These are phyloP conservation scores for Xylaria sp. DNA, from an alignment of 2,329 filamentous ascomycete species.

Conservation along the genomic window DNA sequence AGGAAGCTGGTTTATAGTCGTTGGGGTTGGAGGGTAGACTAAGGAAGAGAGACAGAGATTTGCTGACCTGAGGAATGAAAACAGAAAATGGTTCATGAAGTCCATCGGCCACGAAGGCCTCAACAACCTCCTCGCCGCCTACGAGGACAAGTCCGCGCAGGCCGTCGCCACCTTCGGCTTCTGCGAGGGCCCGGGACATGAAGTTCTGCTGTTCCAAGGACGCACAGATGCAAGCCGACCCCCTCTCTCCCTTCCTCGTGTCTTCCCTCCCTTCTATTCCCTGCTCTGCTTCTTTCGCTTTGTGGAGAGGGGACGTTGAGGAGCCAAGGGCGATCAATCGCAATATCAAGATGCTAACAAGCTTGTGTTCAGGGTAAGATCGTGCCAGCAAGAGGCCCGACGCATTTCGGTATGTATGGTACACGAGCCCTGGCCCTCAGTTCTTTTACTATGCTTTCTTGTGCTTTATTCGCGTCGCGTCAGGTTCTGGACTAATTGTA, in stretches of 20 bases:
- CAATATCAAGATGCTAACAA: neutral
- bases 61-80: constrained; percentile 8
- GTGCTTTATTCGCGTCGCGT: too few species aligned
- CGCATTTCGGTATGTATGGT: constrained; percentile 77
- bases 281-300: neutral
- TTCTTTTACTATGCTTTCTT: neutral
- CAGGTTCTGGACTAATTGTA: constrained; percentile 3
- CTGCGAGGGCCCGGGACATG: constrained; percentile 82
- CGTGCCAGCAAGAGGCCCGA: constrained; percentile 82
- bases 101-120: constrained; percentile 84
- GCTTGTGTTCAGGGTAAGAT: constrained; percentile 70
- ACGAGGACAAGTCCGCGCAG: constrained; percentile 89
- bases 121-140: constrained; percentile 89
- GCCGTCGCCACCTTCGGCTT: constrained; percentile 98
- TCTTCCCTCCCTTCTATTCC: neutral
- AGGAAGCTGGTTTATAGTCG: neutral
- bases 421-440: neutral
- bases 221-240: constrained; percentile 75
- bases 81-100: constrained; percentile 93
- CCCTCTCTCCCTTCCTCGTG: neutral
- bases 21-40: neutral
- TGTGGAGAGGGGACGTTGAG: neutral
- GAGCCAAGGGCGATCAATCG: neutral
- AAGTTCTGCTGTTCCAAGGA: constrained; percentile 91
- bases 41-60: neutral